phyloP scores from a whole-genome alignment of 768 basidiomycete genomes.

The Hericium rajendrae region DNA sequence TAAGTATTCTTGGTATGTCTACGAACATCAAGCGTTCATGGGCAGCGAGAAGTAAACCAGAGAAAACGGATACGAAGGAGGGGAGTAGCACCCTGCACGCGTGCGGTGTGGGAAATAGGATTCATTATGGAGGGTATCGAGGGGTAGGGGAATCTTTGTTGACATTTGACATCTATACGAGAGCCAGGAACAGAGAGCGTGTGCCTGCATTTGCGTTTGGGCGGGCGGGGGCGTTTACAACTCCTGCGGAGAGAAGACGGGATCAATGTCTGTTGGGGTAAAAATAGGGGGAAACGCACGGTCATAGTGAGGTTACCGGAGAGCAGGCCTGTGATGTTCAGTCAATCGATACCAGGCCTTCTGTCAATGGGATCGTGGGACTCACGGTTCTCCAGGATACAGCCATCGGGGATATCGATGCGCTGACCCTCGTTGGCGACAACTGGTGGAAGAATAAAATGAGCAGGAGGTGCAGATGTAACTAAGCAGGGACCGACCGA shows the following conservation, averaged over 20 bases:
- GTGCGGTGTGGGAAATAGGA: too few relatives aligned
- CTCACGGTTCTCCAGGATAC: slow-evolving; percentile 59
- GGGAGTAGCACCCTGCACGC: too few relatives aligned
- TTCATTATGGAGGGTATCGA: background rate
- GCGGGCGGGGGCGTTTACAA: background rate
- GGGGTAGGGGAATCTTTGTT: background rate
- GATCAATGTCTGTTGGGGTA: background rate
- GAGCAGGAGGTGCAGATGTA: background rate
- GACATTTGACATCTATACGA: background rate
- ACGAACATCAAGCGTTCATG: too few relatives aligned
- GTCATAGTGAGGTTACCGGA: slow-evolving; percentile 85
- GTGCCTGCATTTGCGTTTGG: background rate
- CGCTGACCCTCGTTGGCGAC: slow-evolving; percentile 71
- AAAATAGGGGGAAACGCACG: slow-evolving; percentile 19
- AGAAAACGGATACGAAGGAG: too few relatives aligned
- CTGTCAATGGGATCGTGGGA: background rate
- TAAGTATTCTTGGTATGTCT: too few relatives aligned
- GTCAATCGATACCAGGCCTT: background rate
- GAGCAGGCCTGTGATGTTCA: slow-evolving; percentile 42
- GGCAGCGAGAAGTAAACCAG: too few relatives aligned
- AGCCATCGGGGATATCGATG: slow-evolving; percentile 70
- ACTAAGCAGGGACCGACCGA: slow-evolving; percentile 33
- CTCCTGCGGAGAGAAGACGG: background rate
- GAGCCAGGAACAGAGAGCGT: background rate
- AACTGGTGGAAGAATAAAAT: slow-evolving; percentile 20